A percentile compares a stretch with the other conserved stretches of the same genome.
Conservation (phyloP, 129 eudicot genomes). For the Saposhnikovia divaricata region DNA sequence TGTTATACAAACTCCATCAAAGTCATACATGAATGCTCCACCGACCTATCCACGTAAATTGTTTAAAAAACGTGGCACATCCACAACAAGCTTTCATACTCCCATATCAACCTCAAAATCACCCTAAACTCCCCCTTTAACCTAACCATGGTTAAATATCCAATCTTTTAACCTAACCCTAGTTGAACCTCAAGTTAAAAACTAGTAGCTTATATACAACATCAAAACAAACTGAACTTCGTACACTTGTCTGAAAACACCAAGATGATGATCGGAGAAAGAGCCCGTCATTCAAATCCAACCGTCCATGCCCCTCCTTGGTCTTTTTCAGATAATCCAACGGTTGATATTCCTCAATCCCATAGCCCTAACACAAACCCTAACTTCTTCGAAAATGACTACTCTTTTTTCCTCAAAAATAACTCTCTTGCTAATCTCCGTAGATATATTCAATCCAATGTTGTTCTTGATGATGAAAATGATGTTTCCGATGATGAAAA, state of each 20-base stretch:
- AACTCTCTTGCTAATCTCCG: conserved; percentile 40
- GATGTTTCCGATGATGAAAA: conserved; percentile 20
- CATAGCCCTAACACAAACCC: conserved; percentile 36
- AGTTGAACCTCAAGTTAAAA: conserved; percentile 39
- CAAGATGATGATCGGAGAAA: conserved; percentile 63
- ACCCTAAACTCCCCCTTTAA: not conserved
- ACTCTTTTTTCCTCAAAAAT: conserved; percentile 31
- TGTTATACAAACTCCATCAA: not conserved
- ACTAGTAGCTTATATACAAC: conserved; percentile 56
- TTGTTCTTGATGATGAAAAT: conserved; percentile 16
- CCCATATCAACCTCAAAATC: not conserved
- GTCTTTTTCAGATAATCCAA: conserved; percentile 24
- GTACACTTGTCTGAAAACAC: not conserved
- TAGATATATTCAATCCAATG: conserved; percentile 36
- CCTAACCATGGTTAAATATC: conserved; percentile 27
- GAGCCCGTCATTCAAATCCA: conserved; percentile 29
- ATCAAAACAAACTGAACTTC: not conserved
- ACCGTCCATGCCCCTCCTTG: conserved; percentile 65
- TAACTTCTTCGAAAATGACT: conserved; percentile 34
- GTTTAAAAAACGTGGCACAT: conserved; percentile 20
- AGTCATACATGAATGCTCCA: not conserved
- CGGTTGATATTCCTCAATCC: conserved; percentile 28
- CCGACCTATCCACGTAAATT: not conserved
- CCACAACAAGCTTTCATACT: not conserved
- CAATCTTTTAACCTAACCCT: conserved; percentile 26